Evolutionary conservation across 2,329 filamentous ascomycete species (phyloP).

Genomic region (Coniella vitis): DNA sequence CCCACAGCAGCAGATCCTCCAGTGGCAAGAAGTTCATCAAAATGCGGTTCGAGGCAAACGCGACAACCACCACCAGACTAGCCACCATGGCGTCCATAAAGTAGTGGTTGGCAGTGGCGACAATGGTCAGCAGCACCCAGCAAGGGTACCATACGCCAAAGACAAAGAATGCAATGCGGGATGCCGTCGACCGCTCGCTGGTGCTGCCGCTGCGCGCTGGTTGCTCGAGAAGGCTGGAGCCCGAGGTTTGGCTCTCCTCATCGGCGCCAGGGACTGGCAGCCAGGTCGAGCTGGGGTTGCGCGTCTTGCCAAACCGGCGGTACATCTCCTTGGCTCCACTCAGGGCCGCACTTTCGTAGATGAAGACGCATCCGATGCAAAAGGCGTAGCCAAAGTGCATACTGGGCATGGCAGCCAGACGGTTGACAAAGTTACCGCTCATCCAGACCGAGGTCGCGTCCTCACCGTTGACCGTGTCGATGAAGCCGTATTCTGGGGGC

Average conservation of each 20-base stretch:
- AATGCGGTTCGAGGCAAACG: slow-evolving; percentile 45
- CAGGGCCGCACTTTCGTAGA: slow-evolving; percentile 38
- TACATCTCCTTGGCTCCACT: slow-evolving; percentile 14
- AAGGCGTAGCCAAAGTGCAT: slow-evolving; percentile 53
- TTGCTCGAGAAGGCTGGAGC: not conserved
- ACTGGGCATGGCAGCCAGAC: slow-evolving; percentile 51
- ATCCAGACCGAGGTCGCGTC: slow-evolving; percentile 48
- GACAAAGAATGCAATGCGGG: slow-evolving; percentile 17
- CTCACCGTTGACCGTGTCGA: slow-evolving; percentile 44
- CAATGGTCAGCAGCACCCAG: slow-evolving; percentile 49
- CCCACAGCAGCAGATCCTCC: slow-evolving; percentile 60
- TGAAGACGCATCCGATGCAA: slow-evolving; percentile 44
- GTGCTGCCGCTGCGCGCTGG: slow-evolving; percentile 1
- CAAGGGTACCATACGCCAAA: slow-evolving; percentile 45
- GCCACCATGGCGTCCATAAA: slow-evolving; percentile 62
- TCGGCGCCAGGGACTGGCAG: slow-evolving; percentile 9
- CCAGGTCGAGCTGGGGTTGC: slow-evolving; percentile 12
- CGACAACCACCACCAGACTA: slow-evolving; percentile 51
- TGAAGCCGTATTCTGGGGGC: slow-evolving; percentile 40
- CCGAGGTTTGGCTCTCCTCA: slow-evolving; percentile 7
- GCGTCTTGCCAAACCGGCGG: slow-evolving; percentile 14
- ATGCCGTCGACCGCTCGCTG: slow-evolving; percentile 10
- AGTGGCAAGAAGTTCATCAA: slow-evolving; percentile 54
- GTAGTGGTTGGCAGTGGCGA: slow-evolving; percentile 57
- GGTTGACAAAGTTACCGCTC: slow-evolving; percentile 50